Base-by-base conservation (phyloP, 768 basidiomycete species). In the Mycena galericulata region DNA sequence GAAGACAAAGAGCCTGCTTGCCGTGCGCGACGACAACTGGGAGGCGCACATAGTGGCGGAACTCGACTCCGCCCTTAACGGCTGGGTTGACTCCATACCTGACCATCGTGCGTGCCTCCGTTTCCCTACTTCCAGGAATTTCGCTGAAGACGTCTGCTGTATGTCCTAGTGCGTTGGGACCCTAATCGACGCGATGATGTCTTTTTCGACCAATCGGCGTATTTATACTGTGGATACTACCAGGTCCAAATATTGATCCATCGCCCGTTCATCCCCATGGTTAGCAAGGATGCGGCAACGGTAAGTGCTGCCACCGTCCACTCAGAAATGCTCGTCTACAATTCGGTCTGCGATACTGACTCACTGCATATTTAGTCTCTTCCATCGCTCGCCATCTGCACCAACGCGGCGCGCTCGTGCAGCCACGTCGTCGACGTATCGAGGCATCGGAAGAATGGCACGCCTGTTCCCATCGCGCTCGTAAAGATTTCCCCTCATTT, bases 401-500 rank as follows among this genome's bases (percentile, higher is more conserved):
- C 91, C 11, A 96, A 95, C 68, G 89, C 95, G 1, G 92, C 95
- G 4, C 85, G 93, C 9, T 93, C 92, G 2, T 90, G 87, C 67
- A 87, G 87, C 45, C 92, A 92, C 74, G 85, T 96, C 27, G 76
- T 92, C 27, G 92, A 94, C 79, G 67, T 79, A 45, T 81, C 82
- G 64, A 77, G 82, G 9, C 55, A 77, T 68, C 63, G 76, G 77
- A 18, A 75, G 75, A 30, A 62, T 72, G 12, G 57, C 79, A 38
- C 79, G 80, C 9, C 65, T 80, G 34, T n/a, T 69, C 74, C n/a
- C 54, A 81, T 38, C 79, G 82, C 56, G 1, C 27, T 65, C 76
- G 85, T 84, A 69, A n/a, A n/a, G n/a, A n/a, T n/a, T n/a, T n/a
- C n/a, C 7, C 74, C 67, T 45, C 27, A 2, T 53, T 29, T 38